Evolutionary conservation across 192 early-diverging fungal genomes (phyloP).

Genomic region (Mycoemilia scoparia): DNA sequence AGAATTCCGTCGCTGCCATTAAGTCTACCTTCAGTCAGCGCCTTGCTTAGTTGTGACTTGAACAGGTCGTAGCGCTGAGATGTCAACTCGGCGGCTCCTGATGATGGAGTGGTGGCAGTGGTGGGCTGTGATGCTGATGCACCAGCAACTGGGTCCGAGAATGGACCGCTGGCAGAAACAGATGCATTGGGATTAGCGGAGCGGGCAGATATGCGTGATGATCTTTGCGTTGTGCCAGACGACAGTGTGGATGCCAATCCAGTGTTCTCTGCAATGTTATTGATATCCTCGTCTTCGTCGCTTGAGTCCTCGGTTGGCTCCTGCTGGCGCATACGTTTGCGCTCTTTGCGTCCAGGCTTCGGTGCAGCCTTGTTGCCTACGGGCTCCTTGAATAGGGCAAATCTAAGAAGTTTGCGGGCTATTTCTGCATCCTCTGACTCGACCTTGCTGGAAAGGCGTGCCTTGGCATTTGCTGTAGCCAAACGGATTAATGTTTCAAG

Average conservation of each 20-base stretch:
- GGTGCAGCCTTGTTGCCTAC: conserved; percentile 16
- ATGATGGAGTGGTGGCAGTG: not conserved
- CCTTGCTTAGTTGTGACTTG: conserved; percentile 24
- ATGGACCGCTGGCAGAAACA: too few species aligned
- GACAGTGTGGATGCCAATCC: not conserved
- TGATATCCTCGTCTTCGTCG: conserved; percentile 13
- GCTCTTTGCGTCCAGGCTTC: conserved; percentile 6
- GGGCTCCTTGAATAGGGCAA: conserved; percentile 81
- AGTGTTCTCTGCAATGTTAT: not conserved
- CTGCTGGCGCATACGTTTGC: conserved; percentile 24
- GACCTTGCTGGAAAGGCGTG: conserved; percentile 61
- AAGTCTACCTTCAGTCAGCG: conserved; percentile 21
- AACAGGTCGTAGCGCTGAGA: conserved; percentile 19
- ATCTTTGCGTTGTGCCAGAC: too few species aligned
- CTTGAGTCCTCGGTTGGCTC: conserved; percentile 29
- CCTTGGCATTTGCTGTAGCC: conserved; percentile 90
- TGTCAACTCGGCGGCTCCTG: not conserved
- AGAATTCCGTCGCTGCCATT: conserved; percentile 25
- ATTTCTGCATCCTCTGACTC: conserved; percentile 70
- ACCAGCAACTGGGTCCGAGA: too few species aligned
- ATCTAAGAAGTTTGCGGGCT: conserved; percentile 64
- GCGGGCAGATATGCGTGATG: too few species aligned
- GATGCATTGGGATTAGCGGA: too few species aligned
- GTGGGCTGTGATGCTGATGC: too few species aligned
- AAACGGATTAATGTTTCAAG: conserved; percentile 94